Conservation (phyloP, 78 protist genomes). For the Salpingoeca rosetta region DNA sequence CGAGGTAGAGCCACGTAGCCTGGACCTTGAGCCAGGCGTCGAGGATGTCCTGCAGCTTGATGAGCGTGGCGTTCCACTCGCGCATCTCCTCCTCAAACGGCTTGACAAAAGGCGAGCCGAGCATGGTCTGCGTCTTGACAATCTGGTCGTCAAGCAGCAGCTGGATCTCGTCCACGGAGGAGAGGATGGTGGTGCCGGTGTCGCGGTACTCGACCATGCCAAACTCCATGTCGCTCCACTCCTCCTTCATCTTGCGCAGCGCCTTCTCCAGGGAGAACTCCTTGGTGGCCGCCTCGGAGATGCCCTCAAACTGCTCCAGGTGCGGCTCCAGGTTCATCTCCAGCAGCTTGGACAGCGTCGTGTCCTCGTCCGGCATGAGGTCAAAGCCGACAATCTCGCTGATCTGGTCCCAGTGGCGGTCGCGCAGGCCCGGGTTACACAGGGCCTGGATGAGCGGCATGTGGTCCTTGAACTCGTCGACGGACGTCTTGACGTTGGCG, state of each 20-base stretch:
- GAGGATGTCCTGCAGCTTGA: conserved; percentile 24
- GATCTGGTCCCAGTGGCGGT: conserved; percentile 71
- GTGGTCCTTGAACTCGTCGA: conserved; percentile 38
- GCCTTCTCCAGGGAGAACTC: conserved; percentile 57
- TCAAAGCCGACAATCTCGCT: conserved; percentile 17
- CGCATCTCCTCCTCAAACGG: conserved; percentile 21
- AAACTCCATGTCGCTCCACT: conserved; percentile 45
- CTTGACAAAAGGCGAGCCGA: conserved; percentile 41
- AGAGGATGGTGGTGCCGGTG: conserved; percentile 44
- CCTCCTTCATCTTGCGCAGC: conserved; percentile 52
- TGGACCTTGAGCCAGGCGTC: conserved; percentile 69
- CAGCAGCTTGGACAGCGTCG: conserved; percentile 13
- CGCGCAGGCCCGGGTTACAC: conserved; percentile 71
- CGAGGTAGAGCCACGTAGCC: conserved; percentile 58
- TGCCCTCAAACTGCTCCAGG: conserved; percentile 18
- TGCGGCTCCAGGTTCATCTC: conserved; percentile 18
- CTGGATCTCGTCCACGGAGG: conserved; percentile 53
- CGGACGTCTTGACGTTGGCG: not conserved
- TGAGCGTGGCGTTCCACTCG: conserved; percentile 43
- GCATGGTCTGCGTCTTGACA: conserved; percentile 67
- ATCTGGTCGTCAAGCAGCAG: conserved; percentile 63
- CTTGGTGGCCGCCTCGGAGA: conserved; percentile 42
- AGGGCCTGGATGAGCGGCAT: conserved; percentile 74
- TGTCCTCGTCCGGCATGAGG: conserved; percentile 22
- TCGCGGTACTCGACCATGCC: conserved; percentile 31